Conservation (phyloP, 768 basidiomycete genomes). For the Chiua virens region DNA sequence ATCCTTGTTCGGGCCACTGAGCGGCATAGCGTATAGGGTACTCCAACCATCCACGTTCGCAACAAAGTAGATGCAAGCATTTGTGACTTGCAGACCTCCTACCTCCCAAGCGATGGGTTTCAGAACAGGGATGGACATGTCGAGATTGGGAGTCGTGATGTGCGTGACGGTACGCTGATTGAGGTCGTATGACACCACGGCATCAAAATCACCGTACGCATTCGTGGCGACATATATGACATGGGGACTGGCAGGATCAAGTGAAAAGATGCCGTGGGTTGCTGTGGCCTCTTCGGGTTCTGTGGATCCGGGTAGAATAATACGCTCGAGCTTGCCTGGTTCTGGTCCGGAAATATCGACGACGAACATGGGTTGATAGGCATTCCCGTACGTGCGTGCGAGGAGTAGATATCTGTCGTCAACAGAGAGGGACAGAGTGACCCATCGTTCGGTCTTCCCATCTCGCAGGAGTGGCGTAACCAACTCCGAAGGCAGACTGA, state of each 20-base stretch:
- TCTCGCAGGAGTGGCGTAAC: constrained; percentile 33
- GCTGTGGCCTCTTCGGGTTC: constrained; percentile 31
- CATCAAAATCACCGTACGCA: constrained; percentile 40
- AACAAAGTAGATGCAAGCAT: constrained; percentile 31
- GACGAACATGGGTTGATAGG: constrained; percentile 31
- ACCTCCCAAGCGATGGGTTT: constrained; percentile 39
- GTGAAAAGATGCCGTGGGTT: constrained; percentile 29
- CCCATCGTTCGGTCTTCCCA: constrained; percentile 35
- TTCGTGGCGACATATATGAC: constrained; percentile 35
- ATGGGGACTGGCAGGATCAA: constrained; percentile 29
- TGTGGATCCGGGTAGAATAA: constrained; percentile 36
- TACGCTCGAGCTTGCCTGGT: constrained; percentile 24
- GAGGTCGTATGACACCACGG: constrained; percentile 37
- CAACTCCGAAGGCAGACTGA: constrained; percentile 33
- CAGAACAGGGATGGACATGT: constrained; percentile 28
- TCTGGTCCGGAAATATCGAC: constrained; percentile 34
- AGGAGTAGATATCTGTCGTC: constrained; percentile 41
- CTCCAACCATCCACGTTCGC: constrained; percentile 43
- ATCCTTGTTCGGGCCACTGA: constrained; percentile 28
- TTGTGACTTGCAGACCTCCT: constrained; percentile 22
- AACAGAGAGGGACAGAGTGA: constrained; percentile 33
- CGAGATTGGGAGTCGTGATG: constrained; percentile 37
- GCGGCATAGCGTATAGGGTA: constrained; percentile 29
- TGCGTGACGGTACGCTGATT: constrained; percentile 31
- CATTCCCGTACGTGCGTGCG: constrained; percentile 27